Base-by-base conservation (phyloP, 75 land plant species). In the Larix kaempferi region DNA sequence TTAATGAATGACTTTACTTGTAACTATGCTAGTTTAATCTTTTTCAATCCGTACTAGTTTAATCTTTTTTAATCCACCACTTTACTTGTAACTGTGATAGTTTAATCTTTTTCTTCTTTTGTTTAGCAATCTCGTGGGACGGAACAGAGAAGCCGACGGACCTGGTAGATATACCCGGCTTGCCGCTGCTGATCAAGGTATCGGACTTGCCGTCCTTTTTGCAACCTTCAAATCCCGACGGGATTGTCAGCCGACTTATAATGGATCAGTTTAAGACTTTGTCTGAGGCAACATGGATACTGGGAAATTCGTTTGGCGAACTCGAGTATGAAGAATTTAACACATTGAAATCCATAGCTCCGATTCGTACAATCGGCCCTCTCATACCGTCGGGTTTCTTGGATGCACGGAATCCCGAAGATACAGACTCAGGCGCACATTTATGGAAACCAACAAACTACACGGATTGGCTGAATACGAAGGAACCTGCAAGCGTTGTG, bases 141-240 rank as follows among this genome's bases (percentile, higher is more conserved):
- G 35, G 16, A 66, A 29, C 8, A 66, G 35, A 4, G 41, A 66
- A 66, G 44, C 33, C 6, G 44, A 41, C 44, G 44, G 44, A 41
- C 6, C 44, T 4, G 44, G 6, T 41, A 41, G 0, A 41, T 5
- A 26, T 92, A 13, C 95, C 95, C 0, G 77, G 80, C 11, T 27
- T 85, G 77, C 90, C 95, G 0, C 71, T 88, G 0, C 26, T 88
- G 23, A 81, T n/a, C n/a, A n/a, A 72, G 29, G 29, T 84, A n/a
- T 86, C 83, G 60, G 88, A 90, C 44, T 33, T 92, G 55, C 89
- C 95, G 1, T 74, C 84, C 37, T 88, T 88, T 80, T 41, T 92
- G 59, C 82, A 82, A 65, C 82, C 89, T 0, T 16, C 72, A 2
- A 83, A 78, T 5, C 84, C 88, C 23, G 63, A 73, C 66, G 54